Evolutionary conservation across 495 filamentous ascomycete species (phyloP).

Genomic region (Parachaetomium inaequale): DNA sequence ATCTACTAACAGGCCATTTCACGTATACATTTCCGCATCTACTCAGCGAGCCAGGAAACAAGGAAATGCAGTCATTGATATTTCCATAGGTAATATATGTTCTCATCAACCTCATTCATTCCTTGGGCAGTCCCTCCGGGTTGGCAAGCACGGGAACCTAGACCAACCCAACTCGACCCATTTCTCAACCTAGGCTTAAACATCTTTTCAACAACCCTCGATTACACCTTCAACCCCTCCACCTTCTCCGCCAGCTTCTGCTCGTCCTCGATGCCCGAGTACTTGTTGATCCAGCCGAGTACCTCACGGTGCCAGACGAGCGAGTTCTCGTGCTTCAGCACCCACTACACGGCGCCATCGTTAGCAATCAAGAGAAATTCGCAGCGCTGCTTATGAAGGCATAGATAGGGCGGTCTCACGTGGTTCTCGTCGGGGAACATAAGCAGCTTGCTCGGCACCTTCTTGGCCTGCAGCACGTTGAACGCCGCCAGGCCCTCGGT

Average conservation of each 20-base stretch:
- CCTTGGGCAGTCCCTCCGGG: too few relatives aligned
- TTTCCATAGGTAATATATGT: too few relatives aligned
- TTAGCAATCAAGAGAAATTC: not conserved
- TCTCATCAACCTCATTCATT: too few relatives aligned
- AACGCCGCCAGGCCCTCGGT: constrained; percentile 81
- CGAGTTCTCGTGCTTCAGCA: constrained; percentile 86
- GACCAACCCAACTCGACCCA: not conserved
- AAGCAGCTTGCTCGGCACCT: constrained; percentile 67
- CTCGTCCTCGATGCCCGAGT: constrained; percentile 53
- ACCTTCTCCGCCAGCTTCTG: constrained; percentile 8
- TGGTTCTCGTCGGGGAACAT: constrained; percentile 81
- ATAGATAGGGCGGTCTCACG: constrained; percentile 35
- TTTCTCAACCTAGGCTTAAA: too few relatives aligned
- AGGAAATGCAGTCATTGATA: too few relatives aligned
- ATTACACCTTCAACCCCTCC: not conserved
- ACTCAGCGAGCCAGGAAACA: too few relatives aligned
- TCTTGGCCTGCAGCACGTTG: constrained; percentile 75
- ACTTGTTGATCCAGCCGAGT: constrained; percentile 84
- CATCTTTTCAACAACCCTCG: not conserved
- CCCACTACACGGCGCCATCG: constrained; percentile 60
- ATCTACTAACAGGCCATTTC: too few relatives aligned
- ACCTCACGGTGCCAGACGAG: constrained; percentile 90
- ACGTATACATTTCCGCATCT: too few relatives aligned
- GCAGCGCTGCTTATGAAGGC: not conserved
- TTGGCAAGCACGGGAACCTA: not conserved